Evolutionary conservation across 2,329 filamentous ascomycete genomes (phyloP).

Genomic region (Verticillium dahliae): DNA sequence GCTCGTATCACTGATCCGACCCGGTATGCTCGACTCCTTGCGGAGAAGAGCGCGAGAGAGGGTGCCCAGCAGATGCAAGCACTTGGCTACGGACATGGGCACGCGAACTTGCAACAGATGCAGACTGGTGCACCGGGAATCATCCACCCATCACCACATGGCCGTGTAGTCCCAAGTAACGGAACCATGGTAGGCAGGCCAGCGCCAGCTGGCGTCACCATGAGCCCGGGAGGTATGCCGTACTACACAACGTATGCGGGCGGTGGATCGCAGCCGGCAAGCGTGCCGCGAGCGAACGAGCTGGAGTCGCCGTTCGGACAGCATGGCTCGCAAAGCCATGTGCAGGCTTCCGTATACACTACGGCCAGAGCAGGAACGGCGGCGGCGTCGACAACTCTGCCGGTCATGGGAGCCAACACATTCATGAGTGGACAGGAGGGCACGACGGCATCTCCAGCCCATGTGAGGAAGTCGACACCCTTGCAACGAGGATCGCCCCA

Average conservation of each 20-base stretch:
- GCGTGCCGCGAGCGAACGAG: background rate
- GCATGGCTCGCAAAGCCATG: background rate
- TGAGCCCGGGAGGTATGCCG: background rate
- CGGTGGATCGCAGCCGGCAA: background rate
- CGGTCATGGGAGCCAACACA: background rate
- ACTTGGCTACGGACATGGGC: background rate
- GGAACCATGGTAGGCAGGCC: background rate
- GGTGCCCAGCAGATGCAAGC: background rate
- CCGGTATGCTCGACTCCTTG: conserved; percentile 17
- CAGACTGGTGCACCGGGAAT: background rate
- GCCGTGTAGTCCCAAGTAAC: background rate
- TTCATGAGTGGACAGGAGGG: background rate
- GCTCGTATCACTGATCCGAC: conserved; percentile 25
- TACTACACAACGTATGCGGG: background rate
- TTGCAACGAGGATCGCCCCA: background rate
- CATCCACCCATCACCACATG: background rate
- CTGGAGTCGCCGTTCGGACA: background rate
- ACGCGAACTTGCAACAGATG: background rate
- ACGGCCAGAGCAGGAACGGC: background rate
- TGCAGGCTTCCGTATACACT: background rate
- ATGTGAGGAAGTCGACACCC: background rate
- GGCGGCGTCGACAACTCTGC: background rate
- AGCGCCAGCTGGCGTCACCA: background rate
- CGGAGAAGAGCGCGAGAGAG: background rate
- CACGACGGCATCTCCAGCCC: background rate